Evolutionary conservation across 176 grass and related monocot genomes (phyloP).

Genomic region (Carex kokanica): DNA sequence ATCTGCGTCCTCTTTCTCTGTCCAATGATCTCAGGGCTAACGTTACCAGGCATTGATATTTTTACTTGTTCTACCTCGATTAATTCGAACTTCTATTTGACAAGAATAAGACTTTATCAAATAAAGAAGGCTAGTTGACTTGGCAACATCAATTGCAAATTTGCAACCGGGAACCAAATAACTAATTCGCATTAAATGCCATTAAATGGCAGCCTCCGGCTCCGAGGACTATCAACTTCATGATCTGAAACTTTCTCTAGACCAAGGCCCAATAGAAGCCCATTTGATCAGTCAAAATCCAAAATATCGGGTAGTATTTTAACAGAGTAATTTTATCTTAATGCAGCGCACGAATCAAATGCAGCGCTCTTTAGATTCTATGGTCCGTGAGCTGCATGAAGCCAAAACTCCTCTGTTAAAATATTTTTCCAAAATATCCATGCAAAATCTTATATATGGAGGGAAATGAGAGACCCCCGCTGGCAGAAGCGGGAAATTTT

Average conservation of each 20-base stretch:
- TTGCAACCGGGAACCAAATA: not conserved
- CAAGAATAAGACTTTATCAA: not conserved
- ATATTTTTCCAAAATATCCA: not conserved
- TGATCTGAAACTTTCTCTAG: not conserved
- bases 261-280: not conserved
- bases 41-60: not conserved
- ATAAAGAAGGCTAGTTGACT: not conserved
- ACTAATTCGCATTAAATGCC: not conserved
- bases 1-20: not conserved
- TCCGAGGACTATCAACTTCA: not conserved
- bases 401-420: too few relatives aligned
- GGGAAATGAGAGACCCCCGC: not conserved
- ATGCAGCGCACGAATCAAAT: too few relatives aligned
- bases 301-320: not conserved
- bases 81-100: not conserved
- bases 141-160: not conserved
- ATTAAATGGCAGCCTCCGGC: not conserved
- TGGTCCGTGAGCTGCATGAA: too few relatives aligned
- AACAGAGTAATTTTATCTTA: too few relatives aligned
- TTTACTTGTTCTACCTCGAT: not conserved
- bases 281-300: not conserved
- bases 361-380: too few relatives aligned
- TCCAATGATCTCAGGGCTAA: not conserved
- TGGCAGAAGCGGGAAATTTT: constrained; percentile 26
- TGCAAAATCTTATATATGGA: not conserved